Evolutionary conservation across 2,329 filamentous ascomycete species (phyloP).

Genomic region (Pyrenophora seminiperda): DNA sequence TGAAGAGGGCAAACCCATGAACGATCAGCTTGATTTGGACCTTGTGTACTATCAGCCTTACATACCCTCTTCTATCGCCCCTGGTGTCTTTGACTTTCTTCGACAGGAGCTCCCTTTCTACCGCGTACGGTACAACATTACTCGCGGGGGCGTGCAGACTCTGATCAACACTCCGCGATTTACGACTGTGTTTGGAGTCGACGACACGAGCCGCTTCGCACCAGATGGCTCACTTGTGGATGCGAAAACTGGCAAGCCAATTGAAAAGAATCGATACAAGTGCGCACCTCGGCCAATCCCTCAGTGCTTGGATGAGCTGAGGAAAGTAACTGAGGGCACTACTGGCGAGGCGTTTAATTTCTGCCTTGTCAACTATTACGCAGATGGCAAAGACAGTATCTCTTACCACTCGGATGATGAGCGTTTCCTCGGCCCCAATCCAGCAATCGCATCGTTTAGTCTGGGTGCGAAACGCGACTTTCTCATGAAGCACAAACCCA

Average conservation of each 20-base stretch:
- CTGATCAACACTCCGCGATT: slow-evolving; percentile 67
- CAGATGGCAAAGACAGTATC: slow-evolving; percentile 76
- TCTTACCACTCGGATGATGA: slow-evolving; percentile 82
- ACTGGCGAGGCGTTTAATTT: slow-evolving; percentile 76
- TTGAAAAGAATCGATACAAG: slow-evolving; percentile 58
- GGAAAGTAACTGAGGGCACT: slow-evolving; percentile 66
- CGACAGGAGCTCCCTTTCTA: slow-evolving; percentile 76
- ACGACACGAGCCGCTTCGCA: slow-evolving; percentile 67
- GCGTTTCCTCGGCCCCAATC: slow-evolving; percentile 70
- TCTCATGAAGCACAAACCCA: slow-evolving; percentile 77
- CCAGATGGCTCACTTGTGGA: slow-evolving; percentile 47
- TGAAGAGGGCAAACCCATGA: slow-evolving; percentile 61
- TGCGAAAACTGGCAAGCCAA: slow-evolving; percentile 48
- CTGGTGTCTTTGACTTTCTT: slow-evolving; percentile 71
- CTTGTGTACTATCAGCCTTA: slow-evolving; percentile 78
- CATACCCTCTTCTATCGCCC: slow-evolving; percentile 61
- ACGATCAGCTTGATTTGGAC: slow-evolving; percentile 72
- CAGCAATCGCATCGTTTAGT: slow-evolving; percentile 75
- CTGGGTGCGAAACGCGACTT: slow-evolving; percentile 76
- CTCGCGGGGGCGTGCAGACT: slow-evolving; percentile 66
- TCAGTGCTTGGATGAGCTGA: slow-evolving; percentile 68
- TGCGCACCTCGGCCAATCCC: slow-evolving; percentile 73
- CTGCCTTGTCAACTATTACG: slow-evolving; percentile 82
- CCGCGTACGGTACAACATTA: slow-evolving; percentile 74
- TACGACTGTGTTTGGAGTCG: slow-evolving; percentile 65